A percentile compares a stretch with the other conserved stretches of the same genome.
These are phyloP conservation scores for Entomortierella chlamydospora DNA, from an alignment of 192 early-diverging fungal species.

Conservation along the genomic window DNA sequence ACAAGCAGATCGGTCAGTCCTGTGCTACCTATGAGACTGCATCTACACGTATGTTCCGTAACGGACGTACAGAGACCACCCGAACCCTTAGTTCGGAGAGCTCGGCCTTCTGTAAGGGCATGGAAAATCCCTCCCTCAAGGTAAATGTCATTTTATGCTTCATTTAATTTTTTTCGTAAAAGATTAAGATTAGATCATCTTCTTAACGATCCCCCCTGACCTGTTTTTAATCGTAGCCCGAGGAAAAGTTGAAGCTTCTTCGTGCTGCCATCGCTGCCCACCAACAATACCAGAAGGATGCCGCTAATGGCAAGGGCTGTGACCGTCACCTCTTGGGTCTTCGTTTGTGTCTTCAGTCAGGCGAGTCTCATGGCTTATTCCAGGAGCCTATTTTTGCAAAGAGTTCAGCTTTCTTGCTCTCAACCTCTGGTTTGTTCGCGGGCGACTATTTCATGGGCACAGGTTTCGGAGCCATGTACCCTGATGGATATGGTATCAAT, in stretches of 20 bases:
- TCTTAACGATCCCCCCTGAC: too few relatives aligned
- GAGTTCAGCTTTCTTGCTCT: constrained; percentile 77
- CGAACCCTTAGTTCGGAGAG: constrained; percentile 80
- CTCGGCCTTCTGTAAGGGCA: constrained; percentile 74
- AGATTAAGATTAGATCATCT: too few relatives aligned
- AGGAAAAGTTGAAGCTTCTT: constrained; percentile 70
- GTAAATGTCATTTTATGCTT: constrained; percentile 3
- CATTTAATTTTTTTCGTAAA: too few relatives aligned
- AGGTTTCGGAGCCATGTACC: constrained; percentile 88
- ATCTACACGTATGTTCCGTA: constrained; percentile 80
- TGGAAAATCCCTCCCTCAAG: constrained; percentile 62
- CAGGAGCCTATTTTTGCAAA: constrained; percentile 77
- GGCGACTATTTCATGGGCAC: constrained; percentile 75
- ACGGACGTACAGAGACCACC: constrained; percentile 90
- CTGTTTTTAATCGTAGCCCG: constrained; percentile 24
- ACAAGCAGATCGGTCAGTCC: constrained; percentile 71
- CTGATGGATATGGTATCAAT: constrained; percentile 90
- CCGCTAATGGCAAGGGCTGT: constrained; percentile 81
- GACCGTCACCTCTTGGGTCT: constrained; percentile 91
- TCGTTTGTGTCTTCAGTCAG: constrained; percentile 61
- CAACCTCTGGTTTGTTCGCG: constrained; percentile 82
- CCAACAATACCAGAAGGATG: constrained; percentile 69
- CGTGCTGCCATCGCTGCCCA: constrained; percentile 77
- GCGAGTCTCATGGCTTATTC: constrained; percentile 58
- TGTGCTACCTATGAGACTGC: constrained; percentile 89